Base-by-base conservation (phyloP, 2,329 filamentous ascomycete genomes). In the Dendrostoma leiphaemia region DNA sequence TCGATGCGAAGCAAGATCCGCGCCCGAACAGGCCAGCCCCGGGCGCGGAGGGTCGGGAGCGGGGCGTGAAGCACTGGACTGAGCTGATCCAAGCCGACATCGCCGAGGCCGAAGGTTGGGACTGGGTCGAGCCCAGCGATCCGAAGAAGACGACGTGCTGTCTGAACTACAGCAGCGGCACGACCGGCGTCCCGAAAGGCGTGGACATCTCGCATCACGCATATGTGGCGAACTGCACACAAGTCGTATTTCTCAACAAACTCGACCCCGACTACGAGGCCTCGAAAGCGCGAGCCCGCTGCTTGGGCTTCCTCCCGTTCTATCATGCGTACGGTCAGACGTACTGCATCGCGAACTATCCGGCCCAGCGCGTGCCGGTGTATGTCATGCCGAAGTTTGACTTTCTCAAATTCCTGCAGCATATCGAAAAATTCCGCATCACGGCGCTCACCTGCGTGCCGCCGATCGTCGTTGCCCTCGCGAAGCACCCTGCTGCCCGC, bases 311-410 rank as follows among this genome's bases (percentile, higher is more conserved):
- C 67, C 74, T 94, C 19, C 91, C 91, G 0, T 83, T 92, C 72
- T 92, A 89, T 63, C 88, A 90, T 65, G 85, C 85, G 12, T 86
- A 83, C 67, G 85, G 81, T 7, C 91, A 94, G 73, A 86, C 85
- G 15, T 82, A 84, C 60, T 90, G 85, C 65, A 79, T 86, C 63
- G 82, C 85, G 46, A 81, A 76, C 51, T 75, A 78, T 9, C 74
- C 82, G 2, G 78, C 79, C 44, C 68, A 80, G 40, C 73, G 76
- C n/a, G 71, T 84, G 1, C 86, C 86, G 1, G 81, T 90, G 13
- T 95, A 93, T 68, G 76, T 94, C 56, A 92, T 95, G 89, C 74
- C 81, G 3, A 80, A 82, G 53, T 95, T 92, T 68, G 85, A 93
- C 65, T 90, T 94, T 57, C 63, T 84, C 53, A 78, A 85, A 66